Evolutionary conservation across 176 grass and related monocot genomes (phyloP).

Genomic region (sorghum (Sorghum bicolor)): DNA sequence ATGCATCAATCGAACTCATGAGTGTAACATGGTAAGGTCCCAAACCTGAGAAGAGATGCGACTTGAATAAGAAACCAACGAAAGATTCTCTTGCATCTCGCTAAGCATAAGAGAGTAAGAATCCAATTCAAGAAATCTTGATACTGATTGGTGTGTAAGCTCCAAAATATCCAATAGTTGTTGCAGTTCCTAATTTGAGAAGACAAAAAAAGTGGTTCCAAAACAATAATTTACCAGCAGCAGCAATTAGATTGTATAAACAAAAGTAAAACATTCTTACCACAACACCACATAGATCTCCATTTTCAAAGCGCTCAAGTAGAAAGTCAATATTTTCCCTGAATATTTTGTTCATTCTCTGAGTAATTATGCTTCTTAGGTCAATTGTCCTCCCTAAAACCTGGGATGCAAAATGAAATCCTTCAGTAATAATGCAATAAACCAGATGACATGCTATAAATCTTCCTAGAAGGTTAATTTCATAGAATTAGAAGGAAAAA

Average conservation of each 20-base stretch:
- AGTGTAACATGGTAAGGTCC: constrained; percentile 15
- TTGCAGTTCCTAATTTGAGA: constrained; percentile 73
- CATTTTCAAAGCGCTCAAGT: constrained; percentile 80
- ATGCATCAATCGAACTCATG: not conserved
- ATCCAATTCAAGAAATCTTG: constrained; percentile 89
- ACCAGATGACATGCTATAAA: constrained; percentile 4
- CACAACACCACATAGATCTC: constrained; percentile 83
- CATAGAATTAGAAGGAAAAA: not conserved
- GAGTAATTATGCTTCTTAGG: constrained; percentile 88
- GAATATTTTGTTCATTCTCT: constrained; percentile 97
- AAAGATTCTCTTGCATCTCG: constrained; percentile 98
- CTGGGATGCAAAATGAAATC: constrained; percentile 41
- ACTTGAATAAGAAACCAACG: constrained; percentile 95
- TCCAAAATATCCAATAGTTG: constrained; percentile 94
- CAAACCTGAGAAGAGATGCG: constrained; percentile 92
- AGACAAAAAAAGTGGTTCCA: constrained; percentile 6
- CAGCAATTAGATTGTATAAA: constrained; percentile 15
- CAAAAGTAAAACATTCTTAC: constrained; percentile 52
- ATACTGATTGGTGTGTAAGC: constrained; percentile 85
- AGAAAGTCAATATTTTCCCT: constrained; percentile 97
- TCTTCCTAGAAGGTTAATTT: not conserved
- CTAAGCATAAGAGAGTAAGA: constrained; percentile 87
- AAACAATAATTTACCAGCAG: not conserved
- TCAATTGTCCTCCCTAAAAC: constrained; percentile 92
- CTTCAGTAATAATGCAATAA: constrained; percentile 14